These are phyloP conservation scores for Schizothecium vesticola DNA, from an alignment of 495 filamentous ascomycete genomes.

Conservation along the genomic window DNA sequence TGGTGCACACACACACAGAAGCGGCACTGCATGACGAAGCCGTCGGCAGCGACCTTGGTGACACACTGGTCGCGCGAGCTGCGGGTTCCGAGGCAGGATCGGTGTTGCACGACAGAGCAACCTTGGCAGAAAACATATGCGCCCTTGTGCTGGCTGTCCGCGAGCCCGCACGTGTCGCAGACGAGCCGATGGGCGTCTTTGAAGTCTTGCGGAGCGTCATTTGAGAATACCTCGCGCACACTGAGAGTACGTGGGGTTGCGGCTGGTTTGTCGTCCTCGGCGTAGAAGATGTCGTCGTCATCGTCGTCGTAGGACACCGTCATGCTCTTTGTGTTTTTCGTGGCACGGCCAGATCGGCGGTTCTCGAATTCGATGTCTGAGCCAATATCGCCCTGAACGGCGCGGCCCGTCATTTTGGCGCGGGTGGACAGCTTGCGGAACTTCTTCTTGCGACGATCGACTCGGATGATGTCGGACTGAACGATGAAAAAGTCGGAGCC, in stretches of 20 bases:
- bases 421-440: background rate
- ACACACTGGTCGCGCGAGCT: constrained; percentile 76
- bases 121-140: constrained; percentile 82
- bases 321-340: constrained; percentile 50
- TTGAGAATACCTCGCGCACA: constrained; percentile 62
- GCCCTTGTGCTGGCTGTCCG: constrained; percentile 51
- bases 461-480: constrained; percentile 35
- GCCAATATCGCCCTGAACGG: background rate
- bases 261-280: constrained; percentile 54
- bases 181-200: constrained; percentile 55
- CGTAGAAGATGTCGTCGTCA: constrained; percentile 48
- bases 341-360: constrained; percentile 47
- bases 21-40: constrained; percentile 86
- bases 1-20: constrained; percentile 65
- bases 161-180: constrained; percentile 68
- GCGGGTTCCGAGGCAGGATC: constrained; percentile 71
- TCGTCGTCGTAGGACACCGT: constrained; percentile 53
- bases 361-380: constrained; percentile 42
- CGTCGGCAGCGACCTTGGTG: constrained; percentile 72
- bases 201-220: constrained; percentile 55
- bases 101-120: constrained; percentile 78
- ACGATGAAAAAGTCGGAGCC: constrained; percentile 30
- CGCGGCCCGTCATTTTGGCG: background rate
- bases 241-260: constrained; percentile 49
- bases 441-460: constrained; percentile 11